These are phyloP conservation scores for Pseudoscleropodium purum DNA, from an alignment of 225 moss, liverwort and hornwort species.

Conservation along the genomic window DNA sequence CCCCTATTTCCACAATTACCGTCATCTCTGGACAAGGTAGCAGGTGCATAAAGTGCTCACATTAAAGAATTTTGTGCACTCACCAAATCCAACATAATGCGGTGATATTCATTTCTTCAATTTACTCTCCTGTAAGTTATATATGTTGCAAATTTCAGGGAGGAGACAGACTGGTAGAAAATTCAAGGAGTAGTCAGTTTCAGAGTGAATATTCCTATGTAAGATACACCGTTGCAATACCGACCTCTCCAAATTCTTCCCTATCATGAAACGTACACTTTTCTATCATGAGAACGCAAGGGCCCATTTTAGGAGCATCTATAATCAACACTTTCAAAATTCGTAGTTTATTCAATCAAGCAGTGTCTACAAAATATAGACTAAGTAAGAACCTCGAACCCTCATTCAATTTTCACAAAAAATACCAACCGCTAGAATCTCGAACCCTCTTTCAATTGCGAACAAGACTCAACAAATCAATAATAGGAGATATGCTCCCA, in stretches of 20 bases:
- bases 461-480: not conserved
- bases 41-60: not conserved
- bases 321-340: not conserved
- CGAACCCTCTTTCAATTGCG: not conserved
- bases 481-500: not conserved
- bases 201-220: not conserved
- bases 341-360: not conserved
- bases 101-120: not conserved
- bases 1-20: not conserved
- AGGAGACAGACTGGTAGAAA: not conserved
- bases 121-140: too few species aligned
- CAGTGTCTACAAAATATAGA: not conserved
- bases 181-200: too few species aligned
- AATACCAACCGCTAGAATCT: not conserved
- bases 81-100: not conserved
- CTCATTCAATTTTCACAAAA: not conserved
- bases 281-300: too few species aligned
- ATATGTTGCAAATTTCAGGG: not conserved
- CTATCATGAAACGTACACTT: not conserved
- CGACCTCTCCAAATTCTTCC: not conserved
- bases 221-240: not conserved
- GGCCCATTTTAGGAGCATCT: not conserved
- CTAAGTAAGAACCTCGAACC: not conserved
- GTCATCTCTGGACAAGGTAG: not conserved
- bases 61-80: not conserved